Evolutionary conservation across 225 moss, liverwort and hornwort species (phyloP).

Genomic region (Climacium dendroides): DNA sequence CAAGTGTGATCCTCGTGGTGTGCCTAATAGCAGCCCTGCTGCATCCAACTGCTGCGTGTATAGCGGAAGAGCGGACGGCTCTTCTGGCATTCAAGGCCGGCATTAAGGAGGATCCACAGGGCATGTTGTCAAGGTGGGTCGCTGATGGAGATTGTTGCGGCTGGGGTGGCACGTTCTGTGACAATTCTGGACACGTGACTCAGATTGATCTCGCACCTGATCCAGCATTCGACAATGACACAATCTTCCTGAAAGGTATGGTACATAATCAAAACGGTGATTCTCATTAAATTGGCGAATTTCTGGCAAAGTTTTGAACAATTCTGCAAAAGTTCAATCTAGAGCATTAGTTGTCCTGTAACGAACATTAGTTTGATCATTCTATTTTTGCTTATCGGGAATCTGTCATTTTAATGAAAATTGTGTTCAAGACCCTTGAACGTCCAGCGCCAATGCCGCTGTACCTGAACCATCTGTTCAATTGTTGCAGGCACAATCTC

Average conservation of each 20-base stretch:
- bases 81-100: conserved; percentile 16
- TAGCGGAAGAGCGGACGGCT: neutral
- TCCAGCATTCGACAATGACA: conserved; percentile 6
- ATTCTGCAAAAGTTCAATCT: neutral
- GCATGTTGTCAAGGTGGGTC: conserved; percentile 1
- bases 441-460: neutral
- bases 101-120: neutral
- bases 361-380: neutral
- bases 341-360: too few species aligned
- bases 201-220: conserved; percentile 9
- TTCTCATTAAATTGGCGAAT: neutral
- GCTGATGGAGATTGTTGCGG: conserved; percentile 14
- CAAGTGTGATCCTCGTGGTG: neutral
- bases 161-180: conserved; percentile 6
- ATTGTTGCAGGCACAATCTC: conserved; percentile 3
- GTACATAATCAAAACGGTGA: neutral
- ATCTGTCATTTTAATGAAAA: neutral
- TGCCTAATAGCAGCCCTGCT: neutral
- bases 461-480: neutral
- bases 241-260: neutral
- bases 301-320: neutral
- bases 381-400: neutral
- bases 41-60: neutral
- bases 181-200: conserved; percentile 4
- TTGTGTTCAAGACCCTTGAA: neutral